Evolutionary conservation across 1,139 yeast genomes (phyloP).

Genomic region (Hansenula sp.): DNA sequence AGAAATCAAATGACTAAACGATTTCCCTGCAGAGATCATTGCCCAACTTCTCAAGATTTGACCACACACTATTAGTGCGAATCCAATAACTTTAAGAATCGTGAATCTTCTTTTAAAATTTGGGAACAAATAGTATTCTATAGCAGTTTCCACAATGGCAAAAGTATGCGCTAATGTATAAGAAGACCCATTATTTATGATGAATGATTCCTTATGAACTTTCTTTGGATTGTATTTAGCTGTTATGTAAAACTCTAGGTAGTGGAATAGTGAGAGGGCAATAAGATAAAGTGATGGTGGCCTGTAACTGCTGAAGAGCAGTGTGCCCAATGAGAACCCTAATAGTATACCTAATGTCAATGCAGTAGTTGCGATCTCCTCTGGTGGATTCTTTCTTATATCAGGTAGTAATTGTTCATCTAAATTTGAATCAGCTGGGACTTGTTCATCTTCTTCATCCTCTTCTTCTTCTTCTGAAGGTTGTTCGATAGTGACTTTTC

Average conservation of each 20-base stretch:
- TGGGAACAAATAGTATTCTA: conserved; percentile 37
- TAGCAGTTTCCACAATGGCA: conserved; percentile 44
- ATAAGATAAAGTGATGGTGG: conserved; percentile 46
- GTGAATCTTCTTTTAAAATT: conserved; percentile 18
- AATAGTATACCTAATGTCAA: conserved; percentile 35
- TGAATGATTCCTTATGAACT: conserved; percentile 71
- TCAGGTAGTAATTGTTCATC: conserved; percentile 24
- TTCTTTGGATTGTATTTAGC: conserved; percentile 65
- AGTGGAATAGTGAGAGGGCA: conserved; percentile 62
- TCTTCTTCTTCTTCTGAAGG: not conserved
- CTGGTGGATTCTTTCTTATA: conserved; percentile 29
- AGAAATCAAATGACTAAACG: conserved; percentile 84
- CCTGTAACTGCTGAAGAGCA: conserved; percentile 29
- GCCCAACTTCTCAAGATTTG: conserved; percentile 69
- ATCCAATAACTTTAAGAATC: conserved; percentile 36
- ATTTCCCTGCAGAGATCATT: conserved; percentile 83
- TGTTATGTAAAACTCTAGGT: conserved; percentile 76
- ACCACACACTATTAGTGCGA: conserved; percentile 48
- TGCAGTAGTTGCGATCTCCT: conserved; percentile 36
- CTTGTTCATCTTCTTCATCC: not conserved
- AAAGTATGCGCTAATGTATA: conserved; percentile 61
- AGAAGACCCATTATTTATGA: conserved; percentile 65
- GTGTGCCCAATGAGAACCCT: conserved; percentile 31
- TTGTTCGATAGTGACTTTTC: not conserved
- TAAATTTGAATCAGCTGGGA: not conserved